These are phyloP conservation scores for Trichoderma citrinoviride DNA, from an alignment of 2,329 filamentous ascomycete species.

Conservation along the genomic window DNA sequence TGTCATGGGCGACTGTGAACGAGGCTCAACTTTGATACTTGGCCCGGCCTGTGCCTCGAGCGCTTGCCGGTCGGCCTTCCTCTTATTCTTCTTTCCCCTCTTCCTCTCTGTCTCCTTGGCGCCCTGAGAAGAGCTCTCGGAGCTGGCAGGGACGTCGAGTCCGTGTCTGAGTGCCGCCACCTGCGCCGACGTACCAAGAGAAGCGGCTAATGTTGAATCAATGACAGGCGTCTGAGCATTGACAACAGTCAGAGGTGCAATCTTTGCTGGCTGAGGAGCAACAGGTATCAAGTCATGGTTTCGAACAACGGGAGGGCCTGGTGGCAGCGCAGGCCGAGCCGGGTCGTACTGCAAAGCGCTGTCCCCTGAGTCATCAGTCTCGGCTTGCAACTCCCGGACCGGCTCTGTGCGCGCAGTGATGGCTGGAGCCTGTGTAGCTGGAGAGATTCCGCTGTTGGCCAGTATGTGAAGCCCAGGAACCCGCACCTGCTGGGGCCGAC, in stretches of 20 bases:
- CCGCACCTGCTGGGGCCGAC: slow-evolving; percentile 23
- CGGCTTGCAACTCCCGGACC: slow-evolving; percentile 44
- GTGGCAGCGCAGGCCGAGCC: slow-evolving; percentile 25
- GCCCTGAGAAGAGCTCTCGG: slow-evolving; percentile 59
- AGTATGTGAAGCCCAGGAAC: slow-evolving; percentile 37
- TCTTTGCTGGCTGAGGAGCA: slow-evolving; percentile 73
- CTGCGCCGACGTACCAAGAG: slow-evolving; percentile 43
- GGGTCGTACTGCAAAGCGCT: slow-evolving; percentile 24
- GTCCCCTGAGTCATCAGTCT: slow-evolving; percentile 31
- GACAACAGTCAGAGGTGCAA: slow-evolving; percentile 55
- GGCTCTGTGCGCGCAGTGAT: slow-evolving; percentile 42
- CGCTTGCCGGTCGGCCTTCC: slow-evolving; percentile 50
- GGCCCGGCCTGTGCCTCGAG: slow-evolving; percentile 48
- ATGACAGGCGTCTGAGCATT: slow-evolving; percentile 33
- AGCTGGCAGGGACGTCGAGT: slow-evolving; percentile 49
- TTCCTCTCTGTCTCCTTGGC: slow-evolving; percentile 49
- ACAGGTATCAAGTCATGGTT: slow-evolving; percentile 70
- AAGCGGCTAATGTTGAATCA: not conserved
- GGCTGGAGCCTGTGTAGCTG: slow-evolving; percentile 28
- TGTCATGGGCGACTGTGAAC: slow-evolving; percentile 58
- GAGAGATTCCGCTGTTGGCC: slow-evolving; percentile 22
- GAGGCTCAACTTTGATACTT: slow-evolving; percentile 63
- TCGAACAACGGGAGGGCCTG: slow-evolving; percentile 60
- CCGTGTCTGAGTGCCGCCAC: slow-evolving; percentile 56
- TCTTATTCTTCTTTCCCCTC: slow-evolving; percentile 52